Percentiles rank a stretch among this genome's conserved stretches.
These are phyloP conservation scores for Borealophlyctis nickersoniae DNA, from an alignment of 192 early-diverging fungal genomes.

Conservation along the genomic window DNA sequence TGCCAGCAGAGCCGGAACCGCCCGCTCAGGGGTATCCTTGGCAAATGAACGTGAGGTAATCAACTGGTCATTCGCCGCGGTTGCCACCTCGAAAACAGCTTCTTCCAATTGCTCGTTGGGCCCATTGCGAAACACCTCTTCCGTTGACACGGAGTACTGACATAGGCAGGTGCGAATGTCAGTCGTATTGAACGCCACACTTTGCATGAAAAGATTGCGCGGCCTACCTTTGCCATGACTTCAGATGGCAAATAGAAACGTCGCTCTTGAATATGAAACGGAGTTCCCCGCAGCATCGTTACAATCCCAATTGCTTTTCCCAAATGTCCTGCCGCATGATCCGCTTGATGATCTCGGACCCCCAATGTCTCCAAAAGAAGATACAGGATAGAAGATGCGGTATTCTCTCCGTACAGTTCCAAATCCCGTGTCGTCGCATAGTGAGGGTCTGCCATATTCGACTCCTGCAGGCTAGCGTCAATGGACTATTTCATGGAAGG, in stretches of 20 bases:
- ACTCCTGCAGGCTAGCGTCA: constrained; percentile 41
- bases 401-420: constrained; percentile 87
- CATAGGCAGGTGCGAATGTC: constrained; percentile 11
- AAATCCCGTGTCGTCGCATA: constrained; percentile 73
- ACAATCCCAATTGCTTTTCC: constrained; percentile 86
- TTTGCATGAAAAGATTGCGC: too few relatives aligned
- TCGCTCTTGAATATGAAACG: constrained; percentile 66
- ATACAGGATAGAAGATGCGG: constrained; percentile 82
- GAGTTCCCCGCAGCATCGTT: constrained; percentile 69
- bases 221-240: constrained; percentile 68
- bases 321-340: constrained; percentile 87
- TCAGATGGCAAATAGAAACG: constrained; percentile 73
- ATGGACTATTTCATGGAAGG: background rate
- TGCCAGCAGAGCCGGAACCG: constrained; percentile 69
- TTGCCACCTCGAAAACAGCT: constrained; percentile 84
- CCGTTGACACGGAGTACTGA: constrained; percentile 73
- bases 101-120: constrained; percentile 63
- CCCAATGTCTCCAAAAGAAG: constrained; percentile 85
- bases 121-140: constrained; percentile 64
- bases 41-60: constrained; percentile 65
- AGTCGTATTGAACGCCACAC: too few relatives aligned
- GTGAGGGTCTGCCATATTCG: constrained; percentile 56
- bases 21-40: constrained; percentile 54
- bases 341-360: constrained; percentile 72
- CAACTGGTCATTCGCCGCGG: constrained; percentile 74